Base-by-base conservation (phyloP, 2,329 filamentous ascomycete species). In the Aspergillus thermomutatus region DNA sequence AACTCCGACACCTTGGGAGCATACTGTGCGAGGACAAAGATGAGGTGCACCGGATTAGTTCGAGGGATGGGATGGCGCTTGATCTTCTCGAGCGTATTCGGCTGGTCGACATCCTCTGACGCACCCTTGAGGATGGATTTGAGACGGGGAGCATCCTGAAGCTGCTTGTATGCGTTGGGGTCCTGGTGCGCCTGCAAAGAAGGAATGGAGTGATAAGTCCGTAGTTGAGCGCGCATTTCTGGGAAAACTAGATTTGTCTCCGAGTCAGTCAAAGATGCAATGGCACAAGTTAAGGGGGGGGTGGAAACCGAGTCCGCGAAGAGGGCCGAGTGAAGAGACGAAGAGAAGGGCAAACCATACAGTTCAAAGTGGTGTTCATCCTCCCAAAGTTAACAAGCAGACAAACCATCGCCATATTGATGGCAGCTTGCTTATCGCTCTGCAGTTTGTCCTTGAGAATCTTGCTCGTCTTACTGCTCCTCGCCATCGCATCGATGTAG, bases 351-450 rank as follows among this genome's bases (percentile, higher is more conserved):
- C 23, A 50, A 28, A 31, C 74, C 86, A 71, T 80, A 96, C 92
- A 97, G 71, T 99, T 99, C 49, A 99, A 81, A 0, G 94, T 99
- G 1, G 94, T 99, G 75, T 99, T 99, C 94, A 99, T 99, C 61
- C 94, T 84, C 57, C 94, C 94, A 62, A 99, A 90, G 70, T 99
- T 99, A 72, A 99, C 94, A 67, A 99, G 79, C 63, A 99, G 79
- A 75, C 94, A 99, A 57, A 99, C 93, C 94, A 99, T 99, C 53
- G 94, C 94, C 94, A 99, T 99, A 69, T 91, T 93, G 73, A 96
- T 92, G 37, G 93, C 94, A 23, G 92, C 92, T 62, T 91, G 88
- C 68, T 91, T 87, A 72, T 99, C 94, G 64, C 88, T 94, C 68
- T 96, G 83, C 62, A 99, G 82, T 80, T 99, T 97, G 76, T 99